Percentiles rank a stretch among this genome's conserved stretches.
Evolutionary conservation across 78 protist genomes (phyloP).

Genomic region (Pigoraptor vietnamica): DNA sequence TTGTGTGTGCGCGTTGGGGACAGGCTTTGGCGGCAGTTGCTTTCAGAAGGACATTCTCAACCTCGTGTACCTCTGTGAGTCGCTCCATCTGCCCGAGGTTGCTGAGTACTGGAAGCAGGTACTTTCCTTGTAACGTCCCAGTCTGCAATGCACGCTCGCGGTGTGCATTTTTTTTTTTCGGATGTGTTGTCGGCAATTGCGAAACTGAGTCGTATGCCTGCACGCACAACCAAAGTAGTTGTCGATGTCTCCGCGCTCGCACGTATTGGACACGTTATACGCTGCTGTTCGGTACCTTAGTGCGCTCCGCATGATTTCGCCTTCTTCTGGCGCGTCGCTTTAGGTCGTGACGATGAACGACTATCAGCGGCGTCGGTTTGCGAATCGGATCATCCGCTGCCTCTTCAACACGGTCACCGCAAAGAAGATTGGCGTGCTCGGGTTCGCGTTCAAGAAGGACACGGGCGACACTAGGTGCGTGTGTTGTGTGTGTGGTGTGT

Average conservation of each 20-base stretch:
- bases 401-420: slow-evolving; percentile 81
- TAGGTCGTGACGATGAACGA: slow-evolving; percentile 82
- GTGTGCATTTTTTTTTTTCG: no score
- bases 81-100: slow-evolving; percentile 65
- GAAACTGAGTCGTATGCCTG: neutral
- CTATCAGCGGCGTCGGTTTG: slow-evolving; percentile 84
- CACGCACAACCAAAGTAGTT: neutral
- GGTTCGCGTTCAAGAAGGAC: slow-evolving; percentile 95
- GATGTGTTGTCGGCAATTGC: no score
- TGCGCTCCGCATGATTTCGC: neutral
- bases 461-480: slow-evolving; percentile 75
- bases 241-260: no score
- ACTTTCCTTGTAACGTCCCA: no score
- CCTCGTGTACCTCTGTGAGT: slow-evolving; percentile 83
- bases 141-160: neutral
- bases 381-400: slow-evolving; percentile 24
- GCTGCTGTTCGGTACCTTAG: neutral
- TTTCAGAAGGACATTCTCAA: slow-evolving; percentile 91
- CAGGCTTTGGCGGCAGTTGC: slow-evolving; percentile 81
- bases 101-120: slow-evolving; percentile 84
- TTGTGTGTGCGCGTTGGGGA: neutral
- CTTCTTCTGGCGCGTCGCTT: no score
- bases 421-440: slow-evolving; percentile 79
- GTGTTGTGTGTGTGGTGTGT: neutral
- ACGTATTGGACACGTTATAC: no score